Conservation (phyloP, 805 yeast genomes). For the Saturnispora galanensis region DNA sequence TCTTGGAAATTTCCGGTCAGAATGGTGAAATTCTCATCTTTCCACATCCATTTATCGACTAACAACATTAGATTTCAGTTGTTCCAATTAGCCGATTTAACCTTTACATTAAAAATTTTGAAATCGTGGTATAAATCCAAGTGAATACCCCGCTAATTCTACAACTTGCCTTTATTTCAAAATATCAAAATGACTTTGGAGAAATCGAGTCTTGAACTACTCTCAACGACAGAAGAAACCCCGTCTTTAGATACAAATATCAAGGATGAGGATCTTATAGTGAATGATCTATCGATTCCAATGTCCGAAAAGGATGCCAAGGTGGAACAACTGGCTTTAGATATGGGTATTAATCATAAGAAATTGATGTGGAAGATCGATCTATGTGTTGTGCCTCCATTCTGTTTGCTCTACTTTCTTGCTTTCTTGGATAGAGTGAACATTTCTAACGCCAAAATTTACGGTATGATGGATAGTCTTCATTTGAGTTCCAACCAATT, state of each 20-base stretch:
- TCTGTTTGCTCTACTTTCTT: conserved; percentile 61
- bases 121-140: no score
- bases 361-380: conserved; percentile 58
- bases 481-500: conserved; percentile 47
- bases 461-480: conserved; percentile 52
- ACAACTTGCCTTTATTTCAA: no score
- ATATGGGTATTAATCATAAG: conserved; percentile 42
- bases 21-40: no score
- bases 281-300: conserved; percentile 13
- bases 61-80: no score
- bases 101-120: no score
- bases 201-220: no score
- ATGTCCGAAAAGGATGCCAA: conserved; percentile 19
- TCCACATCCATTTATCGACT: no score
- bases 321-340: conserved; percentile 31
- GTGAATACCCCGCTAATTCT: no score
- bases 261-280: background rate
- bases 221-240: background rate
- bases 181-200: no score
- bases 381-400: conserved; percentile 63
- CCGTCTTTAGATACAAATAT: background rate
- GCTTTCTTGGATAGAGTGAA: conserved; percentile 77
- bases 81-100: no score
- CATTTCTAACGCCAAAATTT: conserved; percentile 70
- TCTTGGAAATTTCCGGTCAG: no score